Conservation (phyloP, 1,139 yeast species). For the Candida sp. region DNA sequence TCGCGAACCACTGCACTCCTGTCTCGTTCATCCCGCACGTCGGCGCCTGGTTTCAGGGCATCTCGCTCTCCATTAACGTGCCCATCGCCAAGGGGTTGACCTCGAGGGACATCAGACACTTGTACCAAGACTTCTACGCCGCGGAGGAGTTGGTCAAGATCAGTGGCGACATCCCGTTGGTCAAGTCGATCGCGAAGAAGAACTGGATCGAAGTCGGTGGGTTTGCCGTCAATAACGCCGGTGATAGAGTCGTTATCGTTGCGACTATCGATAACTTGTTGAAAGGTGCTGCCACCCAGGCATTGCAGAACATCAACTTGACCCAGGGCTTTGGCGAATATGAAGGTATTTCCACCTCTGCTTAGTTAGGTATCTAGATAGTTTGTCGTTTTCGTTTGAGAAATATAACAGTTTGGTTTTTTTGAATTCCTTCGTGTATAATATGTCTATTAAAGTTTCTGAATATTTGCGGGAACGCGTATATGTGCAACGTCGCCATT, state of each 20-base stretch:
- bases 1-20: slow-evolving; percentile 71
- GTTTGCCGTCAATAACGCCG: slow-evolving; percentile 88
- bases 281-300: slow-evolving; percentile 99
- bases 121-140: slow-evolving; percentile 88
- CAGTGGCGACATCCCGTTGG: slow-evolving; percentile 91
- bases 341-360: slow-evolving; percentile 82
- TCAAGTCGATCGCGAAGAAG: slow-evolving; percentile 88
- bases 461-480: slow-evolving; percentile 33
- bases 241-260: slow-evolving; percentile 90
- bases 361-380: neutral
- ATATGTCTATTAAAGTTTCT: slow-evolving; percentile 8
- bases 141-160: slow-evolving; percentile 87
- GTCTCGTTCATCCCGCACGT: slow-evolving; percentile 97
- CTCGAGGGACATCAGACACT: slow-evolving; percentile 79
- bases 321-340: slow-evolving; percentile 91
- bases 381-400: neutral
- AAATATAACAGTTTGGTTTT: too few relatives aligned
- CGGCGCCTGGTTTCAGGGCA: slow-evolving; percentile 99
- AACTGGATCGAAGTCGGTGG: slow-evolving; percentile 97
- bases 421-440: too few relatives aligned
- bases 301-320: slow-evolving; percentile 93
- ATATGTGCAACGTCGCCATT: slow-evolving; percentile 31
- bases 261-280: slow-evolving; percentile 95
- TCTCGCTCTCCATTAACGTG: slow-evolving; percentile 87
- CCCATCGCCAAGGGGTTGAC: slow-evolving; percentile 79